A percentile compares a stretch with the other conserved stretches of the same genome.
Conservation (phyloP, 768 basidiomycete species). For the Terana coerulea region DNA sequence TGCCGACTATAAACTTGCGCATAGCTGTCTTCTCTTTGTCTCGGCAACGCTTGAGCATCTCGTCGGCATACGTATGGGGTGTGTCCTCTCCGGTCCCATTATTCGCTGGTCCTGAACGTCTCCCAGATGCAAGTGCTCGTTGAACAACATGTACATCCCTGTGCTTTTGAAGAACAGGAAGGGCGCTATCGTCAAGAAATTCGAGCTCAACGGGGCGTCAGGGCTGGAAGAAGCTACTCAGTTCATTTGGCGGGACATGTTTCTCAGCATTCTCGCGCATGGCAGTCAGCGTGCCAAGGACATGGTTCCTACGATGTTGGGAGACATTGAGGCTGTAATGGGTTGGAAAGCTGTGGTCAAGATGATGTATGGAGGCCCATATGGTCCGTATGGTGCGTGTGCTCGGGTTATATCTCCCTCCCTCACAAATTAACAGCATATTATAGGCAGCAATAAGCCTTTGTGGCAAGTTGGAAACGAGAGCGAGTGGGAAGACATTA, state of each 20-base stretch:
- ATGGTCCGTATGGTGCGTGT: not conserved
- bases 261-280: slow-evolving; percentile 49
- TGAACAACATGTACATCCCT: slow-evolving; percentile 43
- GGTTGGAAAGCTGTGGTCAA: slow-evolving; percentile 50
- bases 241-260: slow-evolving; percentile 71
- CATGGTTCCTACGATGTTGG: slow-evolving; percentile 48
- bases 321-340: slow-evolving; percentile 50
- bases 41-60: slow-evolving; percentile 45
- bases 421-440: too few relatives aligned
- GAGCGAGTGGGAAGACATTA: slow-evolving; percentile 28
- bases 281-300: slow-evolving; percentile 27
- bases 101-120: not conserved
- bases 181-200: slow-evolving; percentile 44
- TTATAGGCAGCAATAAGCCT: slow-evolving; percentile 23
- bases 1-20: slow-evolving; percentile 47
- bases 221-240: slow-evolving; percentile 43
- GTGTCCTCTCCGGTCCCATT: slow-evolving; percentile 4
- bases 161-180: slow-evolving; percentile 41
- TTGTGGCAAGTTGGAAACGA: slow-evolving; percentile 31
- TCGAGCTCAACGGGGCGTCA: slow-evolving; percentile 44
- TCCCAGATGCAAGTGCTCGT: slow-evolving; percentile 52
- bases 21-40: slow-evolving; percentile 51
- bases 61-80: slow-evolving; percentile 36
- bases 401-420: not conserved
- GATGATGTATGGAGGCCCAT: slow-evolving; percentile 34